Percentiles rank a stretch among this genome's conserved stretches.
Evolutionary conservation across 345 rosid species (phyloP).

Genomic region (Abelmoschus esculentus): DNA sequence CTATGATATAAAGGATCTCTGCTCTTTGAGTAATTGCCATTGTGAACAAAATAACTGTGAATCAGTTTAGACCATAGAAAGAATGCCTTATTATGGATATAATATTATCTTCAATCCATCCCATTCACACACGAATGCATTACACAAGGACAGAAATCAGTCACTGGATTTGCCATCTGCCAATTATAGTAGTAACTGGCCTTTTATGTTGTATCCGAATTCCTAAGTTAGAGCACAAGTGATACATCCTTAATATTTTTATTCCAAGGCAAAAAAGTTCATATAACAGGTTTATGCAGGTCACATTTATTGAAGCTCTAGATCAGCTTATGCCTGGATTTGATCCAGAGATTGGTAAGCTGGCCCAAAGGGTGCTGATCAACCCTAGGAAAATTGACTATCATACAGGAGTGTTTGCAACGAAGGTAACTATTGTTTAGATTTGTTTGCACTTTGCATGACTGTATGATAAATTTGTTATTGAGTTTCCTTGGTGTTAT

Average conservation of each 20-base stretch:
- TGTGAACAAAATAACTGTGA: background rate
- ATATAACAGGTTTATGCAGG: conserved; percentile 39
- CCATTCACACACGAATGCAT: background rate
- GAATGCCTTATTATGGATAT: background rate
- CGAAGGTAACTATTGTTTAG: conserved; percentile 44
- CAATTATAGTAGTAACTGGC: background rate
- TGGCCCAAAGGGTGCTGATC: conserved; percentile 92
- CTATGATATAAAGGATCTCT: background rate
- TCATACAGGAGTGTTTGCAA: conserved; percentile 91
- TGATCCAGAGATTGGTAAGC: conserved; percentile 96
- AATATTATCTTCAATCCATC: background rate
- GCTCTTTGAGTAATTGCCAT: background rate
- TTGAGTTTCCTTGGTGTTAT: conserved; percentile 6
- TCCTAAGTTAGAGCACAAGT: background rate
- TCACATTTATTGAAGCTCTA: conserved; percentile 89
- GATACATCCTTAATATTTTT: background rate
- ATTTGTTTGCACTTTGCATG: conserved; percentile 1
- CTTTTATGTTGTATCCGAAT: background rate
- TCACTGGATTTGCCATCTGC: background rate
- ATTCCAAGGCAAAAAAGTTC: conserved; percentile 5
- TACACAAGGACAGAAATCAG: background rate
- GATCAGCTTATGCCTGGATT: conserved; percentile 99
- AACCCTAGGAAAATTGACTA: conserved; percentile 94
- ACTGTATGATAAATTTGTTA: background rate
- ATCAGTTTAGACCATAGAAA: conserved; percentile 5